Percentiles rank a stretch among this genome's conserved stretches.
phyloP scores from a whole-genome alignment of 2,329 filamentous ascomycete genomes.

The Xylariales sp. region DNA sequence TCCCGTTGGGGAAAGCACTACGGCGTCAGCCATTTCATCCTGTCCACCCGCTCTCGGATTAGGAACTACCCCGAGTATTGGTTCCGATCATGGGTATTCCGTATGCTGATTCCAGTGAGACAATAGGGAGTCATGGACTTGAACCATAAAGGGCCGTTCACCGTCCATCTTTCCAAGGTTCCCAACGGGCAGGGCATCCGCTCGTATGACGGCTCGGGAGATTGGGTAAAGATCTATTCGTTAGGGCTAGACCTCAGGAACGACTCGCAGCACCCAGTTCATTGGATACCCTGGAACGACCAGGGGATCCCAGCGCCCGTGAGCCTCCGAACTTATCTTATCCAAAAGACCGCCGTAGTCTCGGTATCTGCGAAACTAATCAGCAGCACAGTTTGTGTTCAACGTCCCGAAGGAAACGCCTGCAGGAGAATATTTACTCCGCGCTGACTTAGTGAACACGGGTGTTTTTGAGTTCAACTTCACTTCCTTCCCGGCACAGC shows the following conservation, averaged over 20 bases:
- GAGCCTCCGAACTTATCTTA: background rate
- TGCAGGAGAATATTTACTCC: slow-evolving; percentile 37
- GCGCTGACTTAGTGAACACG: slow-evolving; percentile 19
- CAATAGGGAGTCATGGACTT: slow-evolving; percentile 33
- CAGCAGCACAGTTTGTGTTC: slow-evolving; percentile 34
- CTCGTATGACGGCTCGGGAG: slow-evolving; percentile 38
- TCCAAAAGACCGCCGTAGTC: background rate
- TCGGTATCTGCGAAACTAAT: background rate
- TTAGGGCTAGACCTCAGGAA: slow-evolving; percentile 28
- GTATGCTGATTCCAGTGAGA: background rate
- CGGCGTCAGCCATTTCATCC: too few species aligned
- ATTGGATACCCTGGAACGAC: slow-evolving; percentile 20
- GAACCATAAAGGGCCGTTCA: slow-evolving; percentile 35
- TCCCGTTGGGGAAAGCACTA: too few species aligned
- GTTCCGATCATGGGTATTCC: too few species aligned
- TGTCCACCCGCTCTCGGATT: too few species aligned
- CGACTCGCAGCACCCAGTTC: background rate
- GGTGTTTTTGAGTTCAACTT: background rate
- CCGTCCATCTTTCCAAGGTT: slow-evolving; percentile 36
- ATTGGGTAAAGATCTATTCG: slow-evolving; percentile 41
- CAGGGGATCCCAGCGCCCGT: slow-evolving; percentile 2
- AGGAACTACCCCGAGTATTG: too few species aligned
- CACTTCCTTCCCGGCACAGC: slow-evolving; percentile 1
- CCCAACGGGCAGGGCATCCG: slow-evolving; percentile 34
- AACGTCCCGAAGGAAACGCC: slow-evolving; percentile 39